phyloP scores from a whole-genome alignment of 2,329 filamentous ascomycete species.

The Sporothrix euskadiensis region DNA sequence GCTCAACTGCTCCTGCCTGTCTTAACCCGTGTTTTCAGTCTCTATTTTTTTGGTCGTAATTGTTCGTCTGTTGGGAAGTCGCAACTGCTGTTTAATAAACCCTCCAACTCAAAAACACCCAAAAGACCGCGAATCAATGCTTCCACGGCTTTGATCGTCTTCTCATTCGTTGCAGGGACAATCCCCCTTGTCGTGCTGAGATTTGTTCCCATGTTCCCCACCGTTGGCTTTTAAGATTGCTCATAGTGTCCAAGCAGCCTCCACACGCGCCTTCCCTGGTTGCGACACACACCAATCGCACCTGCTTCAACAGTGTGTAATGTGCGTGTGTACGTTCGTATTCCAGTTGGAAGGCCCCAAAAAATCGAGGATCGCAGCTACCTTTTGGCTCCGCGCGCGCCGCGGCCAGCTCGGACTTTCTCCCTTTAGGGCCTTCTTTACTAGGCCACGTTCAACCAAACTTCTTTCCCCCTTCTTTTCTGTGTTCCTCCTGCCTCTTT shows the following conservation, averaged over 20 bases:
- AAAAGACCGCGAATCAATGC: neutral
- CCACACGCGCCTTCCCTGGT: slow-evolving; percentile 20
- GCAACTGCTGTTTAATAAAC: slow-evolving; percentile 1
- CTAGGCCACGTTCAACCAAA: slow-evolving; percentile 23
- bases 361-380: slow-evolving; percentile 23
- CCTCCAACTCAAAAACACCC: neutral
- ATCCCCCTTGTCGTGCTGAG: neutral
- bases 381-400: slow-evolving; percentile 14
- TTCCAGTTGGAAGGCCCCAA: slow-evolving; percentile 1
- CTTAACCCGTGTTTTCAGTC: neutral
- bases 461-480: slow-evolving; percentile 17
- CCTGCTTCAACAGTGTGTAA: neutral
- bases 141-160: neutral
- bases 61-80: neutral
- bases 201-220: slow-evolving; percentile 6
- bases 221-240: slow-evolving; percentile 20
- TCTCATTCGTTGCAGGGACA: slow-evolving; percentile 9
- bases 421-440: slow-evolving; percentile 19
- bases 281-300: neutral
- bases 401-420: slow-evolving; percentile 19
- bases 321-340: neutral
- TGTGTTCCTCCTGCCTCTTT: slow-evolving; percentile 18
- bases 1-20: neutral
- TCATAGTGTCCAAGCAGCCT: slow-evolving; percentile 9
- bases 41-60: neutral